phyloP scores from a whole-genome alignment of 208 protist species.

The Trypanosoma lewisi region DNA sequence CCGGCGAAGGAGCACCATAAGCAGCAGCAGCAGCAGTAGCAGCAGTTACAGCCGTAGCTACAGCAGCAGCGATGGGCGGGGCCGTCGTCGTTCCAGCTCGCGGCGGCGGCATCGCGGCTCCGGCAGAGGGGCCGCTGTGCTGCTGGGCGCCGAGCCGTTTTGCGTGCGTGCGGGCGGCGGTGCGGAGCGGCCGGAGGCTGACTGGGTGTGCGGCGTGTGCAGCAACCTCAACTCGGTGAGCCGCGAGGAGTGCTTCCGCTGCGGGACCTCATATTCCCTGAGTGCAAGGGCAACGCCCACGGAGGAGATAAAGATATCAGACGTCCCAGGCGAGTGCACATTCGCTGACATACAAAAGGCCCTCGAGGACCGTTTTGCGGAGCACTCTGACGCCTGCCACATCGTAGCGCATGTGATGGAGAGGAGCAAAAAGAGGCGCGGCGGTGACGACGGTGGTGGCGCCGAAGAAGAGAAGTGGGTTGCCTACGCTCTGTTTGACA shows the following conservation, averaged over 20 bases:
- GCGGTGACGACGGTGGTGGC: neutral
- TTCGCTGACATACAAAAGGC: constrained; percentile 28
- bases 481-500: constrained; percentile 41
- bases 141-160: constrained; percentile 15
- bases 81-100: constrained; percentile 5
- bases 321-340: constrained; percentile 21
- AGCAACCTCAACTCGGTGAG: constrained; percentile 78
- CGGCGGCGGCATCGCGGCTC: constrained; percentile 9
- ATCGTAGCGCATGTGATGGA: constrained; percentile 15
- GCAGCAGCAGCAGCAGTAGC: constrained; percentile 12
- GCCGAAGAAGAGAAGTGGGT: constrained; percentile 3
- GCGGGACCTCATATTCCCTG: constrained; percentile 40
- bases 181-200: constrained; percentile 29
- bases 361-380: constrained; percentile 14
- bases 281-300: constrained; percentile 39
- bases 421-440: neutral
- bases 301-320: constrained; percentile 43
- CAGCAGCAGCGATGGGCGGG: neutral
- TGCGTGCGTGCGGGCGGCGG: constrained; percentile 2
- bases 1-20: constrained; percentile 1
- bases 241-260: constrained; percentile 69
- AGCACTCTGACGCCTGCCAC: constrained; percentile 15
- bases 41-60: constrained; percentile 1
- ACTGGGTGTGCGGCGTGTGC: constrained; percentile 86
- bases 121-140: neutral